Conservation (phyloP, 345 rosid species). For the Camelina sativa region DNA sequence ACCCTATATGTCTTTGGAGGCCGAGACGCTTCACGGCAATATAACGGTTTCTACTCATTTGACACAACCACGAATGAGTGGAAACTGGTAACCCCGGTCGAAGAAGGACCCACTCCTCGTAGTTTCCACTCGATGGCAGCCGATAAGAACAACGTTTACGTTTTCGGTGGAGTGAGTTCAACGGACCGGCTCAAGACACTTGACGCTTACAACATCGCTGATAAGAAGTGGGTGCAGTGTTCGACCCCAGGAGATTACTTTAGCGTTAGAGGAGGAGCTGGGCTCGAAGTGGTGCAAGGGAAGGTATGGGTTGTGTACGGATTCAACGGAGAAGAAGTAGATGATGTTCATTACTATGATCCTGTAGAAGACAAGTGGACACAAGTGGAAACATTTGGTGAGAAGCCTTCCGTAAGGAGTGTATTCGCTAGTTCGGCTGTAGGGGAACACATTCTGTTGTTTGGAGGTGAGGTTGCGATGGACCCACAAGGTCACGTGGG, state of each 20-base stretch:
- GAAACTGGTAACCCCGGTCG: conserved; percentile 36
- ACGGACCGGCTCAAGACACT: conserved; percentile 13
- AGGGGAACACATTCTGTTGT: conserved; percentile 38
- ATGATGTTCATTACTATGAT: conserved; percentile 34
- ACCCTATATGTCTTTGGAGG: conserved; percentile 40
- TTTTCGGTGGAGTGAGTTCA: conserved; percentile 40
- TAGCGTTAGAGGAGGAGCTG: conserved; percentile 41
- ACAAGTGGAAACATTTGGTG: conserved; percentile 38
- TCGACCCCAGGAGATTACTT: conserved; percentile 24
- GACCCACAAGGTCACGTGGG: conserved; percentile 35
- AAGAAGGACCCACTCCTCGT: conserved; percentile 42
- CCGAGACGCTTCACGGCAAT: conserved; percentile 28
- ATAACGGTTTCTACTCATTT: conserved; percentile 40
- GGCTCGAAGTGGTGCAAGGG: conserved; percentile 40
- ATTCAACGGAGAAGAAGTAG: conserved; percentile 30
- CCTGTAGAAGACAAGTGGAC: conserved; percentile 34
- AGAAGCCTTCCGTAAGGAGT: conserved; percentile 35
- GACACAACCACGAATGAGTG: conserved; percentile 37
- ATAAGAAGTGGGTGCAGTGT: conserved; percentile 33
- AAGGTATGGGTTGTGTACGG: conserved; percentile 44
- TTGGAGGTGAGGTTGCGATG: conserved; percentile 42
- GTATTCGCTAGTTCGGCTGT: conserved; percentile 39
- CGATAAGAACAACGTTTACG: conserved; percentile 33
- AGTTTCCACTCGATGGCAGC: conserved; percentile 48
- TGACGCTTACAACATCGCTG: conserved; percentile 31